Percentiles rank a stretch among this genome's conserved stretches.
Conservation (phyloP, 768 basidiomycete genomes). For the Mycena metata region DNA sequence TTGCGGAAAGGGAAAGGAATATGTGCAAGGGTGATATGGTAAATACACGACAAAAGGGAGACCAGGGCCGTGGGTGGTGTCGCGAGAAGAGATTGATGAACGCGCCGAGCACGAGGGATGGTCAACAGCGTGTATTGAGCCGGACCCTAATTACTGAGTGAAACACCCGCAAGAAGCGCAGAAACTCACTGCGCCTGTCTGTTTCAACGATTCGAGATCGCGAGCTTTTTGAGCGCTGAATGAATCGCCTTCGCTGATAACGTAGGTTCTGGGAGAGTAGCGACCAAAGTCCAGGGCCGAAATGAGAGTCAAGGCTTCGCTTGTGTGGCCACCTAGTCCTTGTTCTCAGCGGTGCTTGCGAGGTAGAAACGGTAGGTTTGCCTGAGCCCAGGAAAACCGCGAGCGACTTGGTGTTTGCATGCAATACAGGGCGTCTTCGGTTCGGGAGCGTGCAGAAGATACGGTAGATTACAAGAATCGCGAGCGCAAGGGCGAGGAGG, state of each 20-base stretch:
- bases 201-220: conserved; percentile 68
- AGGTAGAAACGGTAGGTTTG: conserved; percentile 48
- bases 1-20: conserved; percentile 45
- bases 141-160: conserved; percentile 24
- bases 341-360: conserved; percentile 24
- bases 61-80: conserved; percentile 73
- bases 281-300: conserved; percentile 80
- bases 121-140: conserved; percentile 64
- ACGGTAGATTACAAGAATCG: conserved; percentile 27
- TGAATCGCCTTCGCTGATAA: conserved; percentile 84
- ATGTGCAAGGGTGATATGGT: conserved; percentile 70
- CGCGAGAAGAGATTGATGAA: conserved; percentile 84
- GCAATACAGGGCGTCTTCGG: neutral
- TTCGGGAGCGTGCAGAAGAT: conserved; percentile 32
- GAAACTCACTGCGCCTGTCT: conserved; percentile 38
- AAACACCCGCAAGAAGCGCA: neutral
- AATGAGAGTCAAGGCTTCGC: conserved; percentile 82
- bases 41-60: conserved; percentile 74
- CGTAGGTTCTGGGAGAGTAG: conserved; percentile 84
- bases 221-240: conserved; percentile 82
- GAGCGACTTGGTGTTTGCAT: conserved; percentile 50
- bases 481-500: conserved; percentile 7
- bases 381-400: conserved; percentile 97
- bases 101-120: conserved; percentile 89
- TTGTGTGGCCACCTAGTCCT: conserved; percentile 90